Percentiles rank a stretch among this genome's conserved stretches.
Evolutionary conservation across 306 rosid species (phyloP).

Genomic region (Acacia crassicarpa): DNA sequence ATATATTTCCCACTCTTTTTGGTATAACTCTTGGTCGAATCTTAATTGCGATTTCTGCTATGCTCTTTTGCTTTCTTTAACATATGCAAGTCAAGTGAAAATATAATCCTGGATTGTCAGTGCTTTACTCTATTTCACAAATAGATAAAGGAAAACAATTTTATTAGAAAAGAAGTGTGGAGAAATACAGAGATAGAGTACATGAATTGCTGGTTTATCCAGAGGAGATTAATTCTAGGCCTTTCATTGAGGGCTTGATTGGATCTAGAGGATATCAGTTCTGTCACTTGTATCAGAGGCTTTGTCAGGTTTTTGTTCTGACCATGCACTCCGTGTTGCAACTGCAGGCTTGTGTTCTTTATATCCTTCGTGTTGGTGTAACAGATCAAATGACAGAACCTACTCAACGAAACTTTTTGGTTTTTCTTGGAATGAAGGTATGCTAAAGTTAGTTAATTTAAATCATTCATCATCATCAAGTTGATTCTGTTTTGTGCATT

Average conservation of each 20-base stretch:
- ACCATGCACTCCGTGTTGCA: slow-evolving; percentile 36
- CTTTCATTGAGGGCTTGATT: neutral
- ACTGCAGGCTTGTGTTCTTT: slow-evolving; percentile 94
- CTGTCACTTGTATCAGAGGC: neutral
- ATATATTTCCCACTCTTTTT: neutral
- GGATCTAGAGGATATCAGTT: neutral
- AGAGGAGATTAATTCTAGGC: neutral
- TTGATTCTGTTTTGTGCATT: slow-evolving; percentile 18
- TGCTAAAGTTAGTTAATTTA: slow-evolving; percentile 23
- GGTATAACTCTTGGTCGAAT: neutral
- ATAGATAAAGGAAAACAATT: neutral
- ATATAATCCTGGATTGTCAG: neutral
- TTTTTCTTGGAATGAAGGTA: slow-evolving; percentile 84
- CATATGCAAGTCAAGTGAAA: neutral
- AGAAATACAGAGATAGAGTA: neutral
- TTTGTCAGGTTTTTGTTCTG: slow-evolving; percentile 16
- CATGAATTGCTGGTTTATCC: neutral
- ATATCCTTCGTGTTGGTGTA: slow-evolving; percentile 84
- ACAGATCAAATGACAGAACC: slow-evolving; percentile 98
- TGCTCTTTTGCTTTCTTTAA: neutral
- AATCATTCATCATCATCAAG: slow-evolving; percentile 7
- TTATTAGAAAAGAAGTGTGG: neutral
- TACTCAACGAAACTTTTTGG: slow-evolving; percentile 79
- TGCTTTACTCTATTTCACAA: neutral
- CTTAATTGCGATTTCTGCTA: neutral